A percentile compares a stretch with the other conserved stretches of the same genome.
Conservation (phyloP, 2,329 filamentous ascomycete genomes). For the Pyrenophora graminea region DNA sequence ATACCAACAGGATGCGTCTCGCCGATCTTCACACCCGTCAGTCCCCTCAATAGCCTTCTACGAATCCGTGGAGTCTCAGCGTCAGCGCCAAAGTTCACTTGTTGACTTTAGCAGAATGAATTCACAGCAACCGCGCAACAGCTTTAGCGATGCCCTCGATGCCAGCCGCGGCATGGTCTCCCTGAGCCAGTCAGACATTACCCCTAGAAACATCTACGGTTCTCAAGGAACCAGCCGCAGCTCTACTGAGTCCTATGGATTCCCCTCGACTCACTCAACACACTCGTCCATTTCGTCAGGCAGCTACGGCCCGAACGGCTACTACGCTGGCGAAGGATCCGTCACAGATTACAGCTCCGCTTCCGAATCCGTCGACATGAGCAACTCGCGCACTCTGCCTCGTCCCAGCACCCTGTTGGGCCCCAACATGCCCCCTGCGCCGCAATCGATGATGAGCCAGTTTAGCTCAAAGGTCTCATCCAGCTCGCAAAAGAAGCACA, state of each 20-base stretch:
- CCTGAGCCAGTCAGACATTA: slow-evolving; percentile 83
- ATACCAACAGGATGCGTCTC: slow-evolving; percentile 60
- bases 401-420: slow-evolving; percentile 70
- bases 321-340: slow-evolving; percentile 76
- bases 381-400: slow-evolving; percentile 80
- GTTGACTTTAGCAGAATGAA: slow-evolving; percentile 68
- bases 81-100: slow-evolving; percentile 63
- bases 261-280: slow-evolving; percentile 80
- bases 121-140: slow-evolving; percentile 63
- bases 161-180: slow-evolving; percentile 93
- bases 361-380: slow-evolving; percentile 79
- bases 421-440: slow-evolving; percentile 72
- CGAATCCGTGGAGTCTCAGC: slow-evolving; percentile 51
- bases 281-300: slow-evolving; percentile 88
- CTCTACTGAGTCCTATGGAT: slow-evolving; percentile 86
- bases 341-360: slow-evolving; percentile 94
- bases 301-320: slow-evolving; percentile 80
- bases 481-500: slow-evolving; percentile 98
- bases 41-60: slow-evolving; percentile 62
- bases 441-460: slow-evolving; percentile 97
- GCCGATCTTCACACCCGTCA: slow-evolving; percentile 86
- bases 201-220: slow-evolving; percentile 80
- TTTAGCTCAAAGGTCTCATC: slow-evolving; percentile 97
- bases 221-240: slow-evolving; percentile 65
- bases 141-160: slow-evolving; percentile 87